A percentile compares a stretch with the other conserved stretches of the same genome.
These are phyloP conservation scores for Pedinophyceae sp. DNA, from an alignment of 139 green algal species.

Conservation along the genomic window DNA sequence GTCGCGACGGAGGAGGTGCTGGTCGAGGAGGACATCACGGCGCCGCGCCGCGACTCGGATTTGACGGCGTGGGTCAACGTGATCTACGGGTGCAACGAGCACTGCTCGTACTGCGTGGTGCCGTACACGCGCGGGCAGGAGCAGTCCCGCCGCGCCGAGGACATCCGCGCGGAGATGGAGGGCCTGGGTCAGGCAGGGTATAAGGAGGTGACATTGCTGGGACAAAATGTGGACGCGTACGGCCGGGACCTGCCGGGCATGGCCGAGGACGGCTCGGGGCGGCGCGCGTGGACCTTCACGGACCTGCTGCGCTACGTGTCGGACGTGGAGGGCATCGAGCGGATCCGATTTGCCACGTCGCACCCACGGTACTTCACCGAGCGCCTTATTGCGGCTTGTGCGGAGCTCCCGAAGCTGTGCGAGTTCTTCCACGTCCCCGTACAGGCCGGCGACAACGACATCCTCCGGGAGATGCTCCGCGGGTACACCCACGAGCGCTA, in stretches of 20 bases:
- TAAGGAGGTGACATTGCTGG: slow-evolving; percentile 92
- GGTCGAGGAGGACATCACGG: slow-evolving; percentile 81
- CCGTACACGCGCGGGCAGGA: slow-evolving; percentile 79
- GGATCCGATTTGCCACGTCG: slow-evolving; percentile 87
- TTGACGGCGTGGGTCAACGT: slow-evolving; percentile 96
- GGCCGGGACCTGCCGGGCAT: slow-evolving; percentile 74
- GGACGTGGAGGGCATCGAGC: slow-evolving; percentile 77
- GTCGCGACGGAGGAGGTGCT: slow-evolving; percentile 54
- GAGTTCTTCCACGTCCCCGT: slow-evolving; percentile 99
- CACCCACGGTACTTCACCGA: slow-evolving; percentile 90
- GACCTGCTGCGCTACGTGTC: slow-evolving; percentile 79
- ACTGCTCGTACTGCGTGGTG: slow-evolving; percentile 97
- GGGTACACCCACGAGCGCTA: slow-evolving; percentile 81
- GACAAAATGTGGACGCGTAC: slow-evolving; percentile 96
- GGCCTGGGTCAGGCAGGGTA: slow-evolving; percentile 73
- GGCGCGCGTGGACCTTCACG: slow-evolving; percentile 81
- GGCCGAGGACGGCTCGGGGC: slow-evolving; percentile 47
- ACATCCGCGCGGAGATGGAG: slow-evolving; percentile 71
- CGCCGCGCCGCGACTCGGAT: slow-evolving; percentile 55
- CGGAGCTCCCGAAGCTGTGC: slow-evolving; percentile 88
- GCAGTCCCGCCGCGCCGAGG: slow-evolving; percentile 67
- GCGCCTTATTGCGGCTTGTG: slow-evolving; percentile 71
- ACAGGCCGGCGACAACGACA: slow-evolving; percentile 80
- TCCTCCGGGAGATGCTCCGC: slow-evolving; percentile 74
- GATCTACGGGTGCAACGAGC: slow-evolving; percentile 98